Evolutionary conservation across 768 basidiomycete genomes (phyloP), one percentile per base, ranked within the genome.

Genomic region (Leccinum rimulosum): DNA sequence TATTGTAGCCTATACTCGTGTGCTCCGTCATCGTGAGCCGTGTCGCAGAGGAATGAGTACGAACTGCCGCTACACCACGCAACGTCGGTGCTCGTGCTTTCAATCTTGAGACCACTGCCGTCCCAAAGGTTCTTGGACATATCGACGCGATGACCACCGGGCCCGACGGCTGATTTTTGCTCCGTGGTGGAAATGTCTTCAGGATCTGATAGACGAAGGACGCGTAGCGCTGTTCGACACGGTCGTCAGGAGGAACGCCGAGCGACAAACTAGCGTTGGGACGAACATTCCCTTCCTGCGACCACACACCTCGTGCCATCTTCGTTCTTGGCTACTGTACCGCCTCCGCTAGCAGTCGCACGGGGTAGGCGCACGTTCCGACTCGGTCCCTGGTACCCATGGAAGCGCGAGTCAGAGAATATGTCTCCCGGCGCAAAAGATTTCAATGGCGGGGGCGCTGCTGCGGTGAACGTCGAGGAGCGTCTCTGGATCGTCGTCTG

Each of bases 101-200:
- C 90, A 19, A 88, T 84, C 73, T 91, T 92, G 56, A 93, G 74
- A 0, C 88, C 88, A 56, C 84, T 89, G 0, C 84, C 83, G 9
- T 85, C 87, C 91, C 91, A 93, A 50, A 89, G 75, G 67, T 92
- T 92, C 51, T 86, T 82, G 12, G 87, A 87, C 8, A 80, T 79
- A 57, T 91, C 90, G n/a, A 89, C 81, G 38, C 84, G 80, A 69
- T 83, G 79, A 0, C 88, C 87, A 4, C 87, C 87, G 33, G 74
- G 74, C 14, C 87, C 88, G 11, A 80, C 71, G 6, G 75, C 74
- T 6, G 74, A 79, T 68, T 80, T 88, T 64, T 82, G 81, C 7
- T 85, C 85, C 9, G 70, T 65, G 57, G 66, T 72, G 4, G 68
- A 56, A 2, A 71, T 59, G 19, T 77, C 74, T 3, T 80, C 74